A percentile compares a stretch with the other conserved stretches of the same genome.
phyloP scores from a whole-genome alignment of 768 basidiomycete species.

The Vishniacozyma victoriae region DNA sequence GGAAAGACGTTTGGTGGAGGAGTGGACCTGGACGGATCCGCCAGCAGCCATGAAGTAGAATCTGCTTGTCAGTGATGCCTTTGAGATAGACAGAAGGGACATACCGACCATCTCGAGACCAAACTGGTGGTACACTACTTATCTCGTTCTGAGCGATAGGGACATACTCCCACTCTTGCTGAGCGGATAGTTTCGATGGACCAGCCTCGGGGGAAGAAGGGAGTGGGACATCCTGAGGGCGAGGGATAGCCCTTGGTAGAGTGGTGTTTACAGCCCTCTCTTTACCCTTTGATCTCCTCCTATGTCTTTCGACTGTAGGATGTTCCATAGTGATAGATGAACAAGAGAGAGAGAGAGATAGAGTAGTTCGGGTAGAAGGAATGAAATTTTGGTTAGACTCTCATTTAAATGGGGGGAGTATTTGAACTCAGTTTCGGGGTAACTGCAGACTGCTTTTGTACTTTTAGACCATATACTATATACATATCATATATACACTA shows the following conservation, averaged over 20 bases:
- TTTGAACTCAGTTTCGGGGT: too few species aligned
- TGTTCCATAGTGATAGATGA: too few species aligned
- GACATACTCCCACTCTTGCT: conserved; percentile 22
- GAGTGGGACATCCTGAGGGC: not conserved
- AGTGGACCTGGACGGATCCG: conserved; percentile 76
- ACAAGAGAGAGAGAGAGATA: not conserved
- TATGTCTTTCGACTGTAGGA: too few species aligned
- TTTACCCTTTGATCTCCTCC: conserved; percentile 9
- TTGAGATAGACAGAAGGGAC: conserved; percentile 17
- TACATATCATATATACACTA: too few species aligned
- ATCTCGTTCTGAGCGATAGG: conserved; percentile 35
- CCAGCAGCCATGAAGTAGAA: conserved; percentile 85
- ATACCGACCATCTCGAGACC: conserved; percentile 83
- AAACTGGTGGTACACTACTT: conserved; percentile 57
- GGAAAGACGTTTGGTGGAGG: conserved; percentile 77
- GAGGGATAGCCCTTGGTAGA: too few species aligned
- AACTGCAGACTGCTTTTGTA: too few species aligned
- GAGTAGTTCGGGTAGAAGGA: not conserved
- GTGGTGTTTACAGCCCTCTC: conserved; percentile 11
- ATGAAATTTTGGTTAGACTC: not conserved
- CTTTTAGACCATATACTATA: too few species aligned
- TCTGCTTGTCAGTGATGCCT: conserved; percentile 47
- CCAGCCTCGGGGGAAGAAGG: not conserved
- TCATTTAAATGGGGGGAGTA: conserved; percentile 6
- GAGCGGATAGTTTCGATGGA: not conserved